These are phyloP conservation scores for Carnegiea gigantea DNA, from an alignment of 179 eudicot genomes.

Conservation along the genomic window DNA sequence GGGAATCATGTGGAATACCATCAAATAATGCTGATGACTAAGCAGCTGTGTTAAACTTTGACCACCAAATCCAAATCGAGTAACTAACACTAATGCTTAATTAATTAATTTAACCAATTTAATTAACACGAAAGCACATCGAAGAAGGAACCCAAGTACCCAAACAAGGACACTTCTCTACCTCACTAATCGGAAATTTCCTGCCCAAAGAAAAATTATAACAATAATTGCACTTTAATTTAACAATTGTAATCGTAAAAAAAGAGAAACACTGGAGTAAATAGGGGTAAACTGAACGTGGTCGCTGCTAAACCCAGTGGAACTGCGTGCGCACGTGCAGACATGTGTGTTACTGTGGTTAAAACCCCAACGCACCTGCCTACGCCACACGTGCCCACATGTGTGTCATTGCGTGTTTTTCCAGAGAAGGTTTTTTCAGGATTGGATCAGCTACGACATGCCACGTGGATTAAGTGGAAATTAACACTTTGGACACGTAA, in stretches of 20 bases:
- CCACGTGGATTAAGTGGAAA: constrained; percentile 3
- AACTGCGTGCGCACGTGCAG: constrained; percentile 39
- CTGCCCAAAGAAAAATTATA: too few relatives aligned
- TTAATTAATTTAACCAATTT: too few relatives aligned
- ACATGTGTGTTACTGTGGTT: constrained; percentile 36
- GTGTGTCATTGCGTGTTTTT: constrained; percentile 36
- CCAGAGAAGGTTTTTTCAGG: constrained; percentile 3
- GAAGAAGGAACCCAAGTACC: constrained; percentile 17
- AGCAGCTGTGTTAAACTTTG: constrained; percentile 16
- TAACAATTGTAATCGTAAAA: neutral
- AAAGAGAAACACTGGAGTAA: neutral
- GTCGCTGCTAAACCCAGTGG: constrained; percentile 15
- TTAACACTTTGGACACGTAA: neutral
- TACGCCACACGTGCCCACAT: constrained; percentile 42
- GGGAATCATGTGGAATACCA: constrained; percentile 37
- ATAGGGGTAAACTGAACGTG: constrained; percentile 18
- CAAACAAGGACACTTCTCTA: neutral
- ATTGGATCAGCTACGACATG: constrained; percentile 6
- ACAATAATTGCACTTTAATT: neutral
- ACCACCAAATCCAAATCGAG: constrained; percentile 26
- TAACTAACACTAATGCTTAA: too few relatives aligned
- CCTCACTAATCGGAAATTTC: neutral
- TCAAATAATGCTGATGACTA: constrained; percentile 30
- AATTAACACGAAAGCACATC: constrained; percentile 17
- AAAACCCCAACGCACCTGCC: constrained; percentile 31